Percentiles rank a stretch among this genome's conserved stretches.
These are phyloP conservation scores for Pythium vanterpoolii DNA, from an alignment of 352 stramenopile species.

Conservation along the genomic window DNA sequence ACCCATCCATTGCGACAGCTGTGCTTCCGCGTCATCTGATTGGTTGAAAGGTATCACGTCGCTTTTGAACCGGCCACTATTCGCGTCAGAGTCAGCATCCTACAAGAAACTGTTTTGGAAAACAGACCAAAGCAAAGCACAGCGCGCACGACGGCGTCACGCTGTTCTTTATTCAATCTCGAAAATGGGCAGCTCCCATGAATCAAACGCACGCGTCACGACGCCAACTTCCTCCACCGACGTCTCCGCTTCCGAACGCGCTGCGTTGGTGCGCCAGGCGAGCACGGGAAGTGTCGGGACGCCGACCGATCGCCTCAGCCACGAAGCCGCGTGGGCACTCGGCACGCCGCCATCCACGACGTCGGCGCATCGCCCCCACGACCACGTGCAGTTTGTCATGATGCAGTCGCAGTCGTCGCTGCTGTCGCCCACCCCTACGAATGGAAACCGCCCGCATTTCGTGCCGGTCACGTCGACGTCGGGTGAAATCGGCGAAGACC, in stretches of 20 bases:
- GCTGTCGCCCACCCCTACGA: not conserved
- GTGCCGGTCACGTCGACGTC: slow-evolving; percentile 3
- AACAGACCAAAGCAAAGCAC: not conserved
- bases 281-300: slow-evolving; percentile 7
- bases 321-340: slow-evolving; percentile 3
- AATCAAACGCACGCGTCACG: not conserved
- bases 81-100: slow-evolving; percentile 7
- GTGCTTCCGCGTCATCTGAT: not conserved
- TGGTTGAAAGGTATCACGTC: slow-evolving; percentile 10
- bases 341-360: slow-evolving; percentile 6
- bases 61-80: not conserved
- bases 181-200: slow-evolving; percentile 19
- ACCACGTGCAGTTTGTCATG: slow-evolving; percentile 22
- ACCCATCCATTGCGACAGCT: slow-evolving; percentile 14
- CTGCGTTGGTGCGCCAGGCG: not conserved
- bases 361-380: not conserved
- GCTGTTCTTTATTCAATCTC: not conserved
- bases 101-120: not conserved
- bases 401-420: slow-evolving; percentile 15
- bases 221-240: not conserved
- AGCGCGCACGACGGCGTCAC: not conserved
- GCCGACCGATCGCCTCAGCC: not conserved
- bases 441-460: not conserved
- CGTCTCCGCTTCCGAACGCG: slow-evolving; percentile 10
- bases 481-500: not conserved